These are phyloP conservation scores for Annulohypoxylon bovei DNA, from an alignment of 495 filamentous ascomycete genomes.

Conservation along the genomic window DNA sequence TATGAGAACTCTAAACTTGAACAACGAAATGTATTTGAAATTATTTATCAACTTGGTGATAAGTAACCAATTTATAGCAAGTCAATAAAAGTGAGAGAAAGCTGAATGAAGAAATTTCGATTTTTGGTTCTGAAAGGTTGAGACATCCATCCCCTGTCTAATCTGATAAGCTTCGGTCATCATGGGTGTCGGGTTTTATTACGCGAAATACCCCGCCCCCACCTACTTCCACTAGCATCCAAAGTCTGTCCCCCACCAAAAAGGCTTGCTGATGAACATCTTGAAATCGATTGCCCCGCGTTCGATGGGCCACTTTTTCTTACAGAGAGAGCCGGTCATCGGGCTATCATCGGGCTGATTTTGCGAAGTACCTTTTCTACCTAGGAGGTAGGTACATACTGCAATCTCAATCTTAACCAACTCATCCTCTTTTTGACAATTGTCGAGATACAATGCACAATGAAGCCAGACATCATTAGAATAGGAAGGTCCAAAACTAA, in stretches of 20 bases:
- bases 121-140: too few relatives aligned
- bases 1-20: background rate
- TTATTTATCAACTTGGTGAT: too few relatives aligned
- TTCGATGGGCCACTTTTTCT: conserved; percentile 17
- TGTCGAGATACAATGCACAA: background rate
- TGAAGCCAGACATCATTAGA: conserved; percentile 1
- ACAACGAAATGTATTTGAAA: background rate
- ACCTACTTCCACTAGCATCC: conserved; percentile 19
- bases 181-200: background rate
- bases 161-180: conserved; percentile 8
- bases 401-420: background rate
- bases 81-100: background rate
- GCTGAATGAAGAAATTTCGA: background rate
- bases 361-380: conserved; percentile 9
- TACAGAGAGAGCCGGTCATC: conserved; percentile 14
- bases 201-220: conserved; percentile 33
- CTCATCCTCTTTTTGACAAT: conserved; percentile 8
- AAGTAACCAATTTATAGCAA: too few relatives aligned
- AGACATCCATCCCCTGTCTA: too few relatives aligned
- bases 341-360: conserved; percentile 31
- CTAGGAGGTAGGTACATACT: background rate
- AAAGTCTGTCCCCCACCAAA: conserved; percentile 20
- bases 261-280: conserved; percentile 20
- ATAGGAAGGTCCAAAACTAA: conserved; percentile 28
- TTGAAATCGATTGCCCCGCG: conserved; percentile 31